Conservation (phyloP, 495 filamentous ascomycete genomes). For the Talaromyces ruber region DNA sequence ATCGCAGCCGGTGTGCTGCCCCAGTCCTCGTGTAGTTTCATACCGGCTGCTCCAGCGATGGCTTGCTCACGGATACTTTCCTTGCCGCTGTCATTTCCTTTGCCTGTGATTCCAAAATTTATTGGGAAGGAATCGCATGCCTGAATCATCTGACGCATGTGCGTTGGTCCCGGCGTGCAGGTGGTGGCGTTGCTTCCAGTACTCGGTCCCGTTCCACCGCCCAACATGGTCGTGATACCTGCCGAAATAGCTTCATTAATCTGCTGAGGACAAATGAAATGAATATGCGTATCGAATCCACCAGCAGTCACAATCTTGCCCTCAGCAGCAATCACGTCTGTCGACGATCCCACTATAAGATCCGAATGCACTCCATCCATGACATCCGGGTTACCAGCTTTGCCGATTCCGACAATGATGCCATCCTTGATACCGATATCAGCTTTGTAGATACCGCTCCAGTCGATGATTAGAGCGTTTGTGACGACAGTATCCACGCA, state of each 20-base stretch:
- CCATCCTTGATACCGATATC: slow-evolving; percentile 94
- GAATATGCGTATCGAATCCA: slow-evolving; percentile 88
- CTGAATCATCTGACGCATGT: slow-evolving; percentile 89
- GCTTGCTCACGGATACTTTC: slow-evolving; percentile 72
- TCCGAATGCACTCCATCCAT: slow-evolving; percentile 80
- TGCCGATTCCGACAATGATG: slow-evolving; percentile 83
- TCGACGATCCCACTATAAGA: slow-evolving; percentile 82
- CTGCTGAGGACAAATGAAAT: slow-evolving; percentile 97
- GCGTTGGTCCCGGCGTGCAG: slow-evolving; percentile 78
- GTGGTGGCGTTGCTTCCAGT: slow-evolving; percentile 95
- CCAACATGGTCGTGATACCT: slow-evolving; percentile 86
- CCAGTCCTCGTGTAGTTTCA: slow-evolving; percentile 99
- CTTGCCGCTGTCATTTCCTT: slow-evolving; percentile 82
- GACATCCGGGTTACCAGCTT: slow-evolving; percentile 92
- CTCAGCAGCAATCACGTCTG: slow-evolving; percentile 94
- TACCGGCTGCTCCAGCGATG: slow-evolving; percentile 73
- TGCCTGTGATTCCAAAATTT: slow-evolving; percentile 91
- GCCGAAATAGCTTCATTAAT: slow-evolving; percentile 77
- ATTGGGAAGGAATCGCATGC: slow-evolving; percentile 80
- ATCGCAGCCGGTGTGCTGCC: slow-evolving; percentile 89
- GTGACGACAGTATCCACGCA: slow-evolving; percentile 83
- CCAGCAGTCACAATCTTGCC: slow-evolving; percentile 90
- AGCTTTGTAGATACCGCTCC: slow-evolving; percentile 90
- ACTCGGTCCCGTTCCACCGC: slow-evolving; percentile 90
- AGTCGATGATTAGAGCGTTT: slow-evolving; percentile 89